Evolutionary conservation across 2,329 filamentous ascomycete species (phyloP).

Genomic region (Aspergillus carbonarius): DNA sequence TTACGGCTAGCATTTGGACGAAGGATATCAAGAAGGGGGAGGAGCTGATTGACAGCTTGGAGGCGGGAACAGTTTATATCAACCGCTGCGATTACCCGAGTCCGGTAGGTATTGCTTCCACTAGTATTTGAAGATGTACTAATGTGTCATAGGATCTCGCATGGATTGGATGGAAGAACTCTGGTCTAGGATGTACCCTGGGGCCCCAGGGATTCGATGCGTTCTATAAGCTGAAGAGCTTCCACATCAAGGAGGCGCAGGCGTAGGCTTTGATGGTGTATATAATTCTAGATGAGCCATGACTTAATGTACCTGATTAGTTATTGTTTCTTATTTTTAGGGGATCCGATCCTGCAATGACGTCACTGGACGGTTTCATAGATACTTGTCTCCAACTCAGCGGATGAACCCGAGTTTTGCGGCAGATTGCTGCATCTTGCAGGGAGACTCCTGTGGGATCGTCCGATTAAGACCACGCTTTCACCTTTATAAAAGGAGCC

Average conservation of each 20-base stretch:
- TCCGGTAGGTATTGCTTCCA: slow-evolving; percentile 61
- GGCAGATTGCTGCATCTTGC: no score
- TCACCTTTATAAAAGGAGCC: no score
- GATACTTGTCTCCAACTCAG: no score
- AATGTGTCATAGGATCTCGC: slow-evolving; percentile 66
- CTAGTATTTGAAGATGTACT: neutral
- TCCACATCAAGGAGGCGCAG: slow-evolving; percentile 63
- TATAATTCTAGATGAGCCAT: no score
- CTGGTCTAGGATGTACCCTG: slow-evolving; percentile 81
- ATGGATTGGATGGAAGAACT: slow-evolving; percentile 94
- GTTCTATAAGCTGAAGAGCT: slow-evolving; percentile 92
- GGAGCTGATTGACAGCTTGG: slow-evolving; percentile 72
- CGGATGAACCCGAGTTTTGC: no score
- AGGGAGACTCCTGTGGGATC: no score
- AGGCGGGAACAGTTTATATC: slow-evolving; percentile 90
- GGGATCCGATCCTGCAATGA: no score
- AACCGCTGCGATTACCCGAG: slow-evolving; percentile 88
- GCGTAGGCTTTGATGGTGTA: neutral
- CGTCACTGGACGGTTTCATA: no score
- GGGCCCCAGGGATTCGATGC: slow-evolving; percentile 86
- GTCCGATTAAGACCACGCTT: no score
- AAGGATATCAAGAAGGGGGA: slow-evolving; percentile 74
- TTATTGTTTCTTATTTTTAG: no score
- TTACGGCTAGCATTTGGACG: slow-evolving; percentile 92
- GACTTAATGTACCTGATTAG: no score